Evolutionary conservation across 306 rosid genomes (phyloP), one percentile per base, ranked within the genome.

Genomic region (Canavalia ensiformis): DNA sequence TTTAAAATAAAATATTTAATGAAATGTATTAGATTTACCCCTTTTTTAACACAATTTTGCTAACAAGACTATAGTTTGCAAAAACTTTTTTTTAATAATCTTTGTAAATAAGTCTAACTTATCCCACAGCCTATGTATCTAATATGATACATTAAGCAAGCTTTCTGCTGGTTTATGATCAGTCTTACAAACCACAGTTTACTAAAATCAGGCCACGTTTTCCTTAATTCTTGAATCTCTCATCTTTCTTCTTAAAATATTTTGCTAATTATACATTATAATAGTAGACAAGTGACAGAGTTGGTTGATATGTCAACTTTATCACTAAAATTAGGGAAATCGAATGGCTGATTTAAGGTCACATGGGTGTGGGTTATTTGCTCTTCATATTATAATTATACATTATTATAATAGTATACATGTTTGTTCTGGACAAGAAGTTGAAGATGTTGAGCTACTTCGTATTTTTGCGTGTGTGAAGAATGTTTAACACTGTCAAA

Each of bases 271-370:
- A 13, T 44, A 6, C 49, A 8, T 10, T 41, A 33, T 56, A 34
- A 7, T 18, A 1, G 13, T 12, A 18, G 58, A 62, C 9, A 35
- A 62, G 45, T 6, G 59, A 44, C 30, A 33, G 18, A 70, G 66
- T 25, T 71, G 9, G 83, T 59, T 77, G 56, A 42, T 18, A 35
- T 70, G 78, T 69, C 68, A 76, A 18, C 33, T 76, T 49, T 29
- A 68, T 68, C 37, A 30, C 37, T 59, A 60, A 77, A 34, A 28
- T 72, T 42, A 45, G 49, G 63, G 34, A 73, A 18, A 44, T 68
- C 6, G 30, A 37, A 49, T 42, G 60, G 50, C 46, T 54, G 46
- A 52, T 46, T 29, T 25, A 55, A 11, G 29, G n/a, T 4, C 4
- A 37, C 83, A 70, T 49, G 68, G 63, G 35, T 59, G 47, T 11